These are phyloP conservation scores for Gossypium stocksii DNA, from an alignment of 345 rosid species.

Conservation along the genomic window DNA sequence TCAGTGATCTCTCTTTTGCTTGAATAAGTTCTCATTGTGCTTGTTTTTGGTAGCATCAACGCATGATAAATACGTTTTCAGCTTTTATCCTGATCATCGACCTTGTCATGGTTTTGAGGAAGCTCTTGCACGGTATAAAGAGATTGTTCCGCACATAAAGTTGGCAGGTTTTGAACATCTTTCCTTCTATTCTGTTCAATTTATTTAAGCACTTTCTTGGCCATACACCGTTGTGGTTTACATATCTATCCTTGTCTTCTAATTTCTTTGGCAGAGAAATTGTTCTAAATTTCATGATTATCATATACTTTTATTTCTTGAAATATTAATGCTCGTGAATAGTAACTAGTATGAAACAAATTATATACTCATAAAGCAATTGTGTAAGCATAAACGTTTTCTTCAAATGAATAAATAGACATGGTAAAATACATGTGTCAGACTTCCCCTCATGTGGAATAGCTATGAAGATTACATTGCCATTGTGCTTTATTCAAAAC, in stretches of 20 bases:
- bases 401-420: not conserved
- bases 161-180: slow-evolving; percentile 55
- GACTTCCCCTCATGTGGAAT: not conserved
- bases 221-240: slow-evolving; percentile 1
- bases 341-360: not conserved
- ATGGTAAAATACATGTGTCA: not conserved
- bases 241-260: not conserved
- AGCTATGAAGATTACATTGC: not conserved
- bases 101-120: slow-evolving; percentile 75
- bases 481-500: not conserved
- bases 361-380: slow-evolving; percentile 9
- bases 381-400: not conserved
- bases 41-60: slow-evolving; percentile 57
- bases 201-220: not conserved
- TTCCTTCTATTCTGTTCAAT: slow-evolving; percentile 3
- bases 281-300: not conserved
- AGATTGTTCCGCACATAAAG: slow-evolving; percentile 66
- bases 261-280: not conserved
- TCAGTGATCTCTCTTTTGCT: not conserved
- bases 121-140: slow-evolving; percentile 64
- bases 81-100: slow-evolving; percentile 62
- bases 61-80: slow-evolving; percentile 65
- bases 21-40: slow-evolving; percentile 20
- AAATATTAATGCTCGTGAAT: not conserved
- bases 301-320: not conserved